These are phyloP conservation scores for Fusarium sp. DNA, from an alignment of 2,329 filamentous ascomycete genomes.

Conservation along the genomic window DNA sequence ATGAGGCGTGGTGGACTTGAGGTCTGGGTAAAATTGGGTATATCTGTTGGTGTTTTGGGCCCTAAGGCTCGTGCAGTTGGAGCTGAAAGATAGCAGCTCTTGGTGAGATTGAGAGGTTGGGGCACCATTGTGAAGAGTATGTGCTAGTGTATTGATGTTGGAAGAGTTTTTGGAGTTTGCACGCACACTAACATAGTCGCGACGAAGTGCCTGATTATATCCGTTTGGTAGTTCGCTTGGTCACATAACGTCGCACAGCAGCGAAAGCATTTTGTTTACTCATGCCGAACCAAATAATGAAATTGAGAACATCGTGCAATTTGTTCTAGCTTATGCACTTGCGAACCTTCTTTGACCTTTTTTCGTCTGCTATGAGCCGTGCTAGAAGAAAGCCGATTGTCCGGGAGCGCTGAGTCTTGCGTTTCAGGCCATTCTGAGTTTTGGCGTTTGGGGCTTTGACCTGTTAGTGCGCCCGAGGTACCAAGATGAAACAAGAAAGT, in stretches of 20 bases:
- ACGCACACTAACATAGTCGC: fast-evolving
- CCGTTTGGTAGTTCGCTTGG: not conserved
- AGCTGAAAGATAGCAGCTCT: fast-evolving
- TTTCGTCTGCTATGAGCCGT: too few species aligned
- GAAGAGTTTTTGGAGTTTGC: not conserved
- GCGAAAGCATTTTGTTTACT: not conserved
- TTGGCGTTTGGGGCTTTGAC: not conserved
- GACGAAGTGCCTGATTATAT: not conserved
- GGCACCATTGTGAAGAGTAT: not conserved
- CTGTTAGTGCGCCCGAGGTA: not conserved
- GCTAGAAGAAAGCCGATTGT: not conserved
- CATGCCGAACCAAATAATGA: not conserved
- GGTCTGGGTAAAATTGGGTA: fast-evolving
- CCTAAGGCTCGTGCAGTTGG: not conserved
- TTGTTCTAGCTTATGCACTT: not conserved
- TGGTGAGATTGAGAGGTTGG: not conserved
- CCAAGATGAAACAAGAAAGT: not conserved
- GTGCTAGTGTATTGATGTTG: fast-evolving
- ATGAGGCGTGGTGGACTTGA: not conserved
- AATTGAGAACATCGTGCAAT: not conserved
- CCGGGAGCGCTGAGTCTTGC: not conserved
- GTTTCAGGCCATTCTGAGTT: not conserved
- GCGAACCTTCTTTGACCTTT: fast-evolving
- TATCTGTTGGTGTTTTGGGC: not conserved
- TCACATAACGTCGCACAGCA: not conserved